Conservation (phyloP, 2,329 filamentous ascomycete genomes). For the Verticillium isaacii region DNA sequence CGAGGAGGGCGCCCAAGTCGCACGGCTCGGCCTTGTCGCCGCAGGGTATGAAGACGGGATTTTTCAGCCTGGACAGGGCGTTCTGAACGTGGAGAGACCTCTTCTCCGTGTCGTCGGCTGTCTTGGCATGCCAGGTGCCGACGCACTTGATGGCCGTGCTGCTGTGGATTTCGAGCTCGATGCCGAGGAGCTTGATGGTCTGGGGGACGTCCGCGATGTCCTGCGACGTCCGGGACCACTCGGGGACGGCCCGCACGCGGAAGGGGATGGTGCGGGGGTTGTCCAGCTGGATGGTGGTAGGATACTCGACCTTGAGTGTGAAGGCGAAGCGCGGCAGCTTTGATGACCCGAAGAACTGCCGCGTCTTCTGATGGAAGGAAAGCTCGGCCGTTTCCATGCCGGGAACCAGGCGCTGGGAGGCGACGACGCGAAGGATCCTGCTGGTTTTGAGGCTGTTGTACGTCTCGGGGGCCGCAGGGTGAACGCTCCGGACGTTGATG, state of each 20-base stretch:
- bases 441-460: constrained; percentile 13
- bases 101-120: not conserved
- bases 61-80: not conserved
- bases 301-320: constrained; percentile 18
- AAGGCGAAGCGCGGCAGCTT: constrained; percentile 26
- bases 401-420: constrained; percentile 22
- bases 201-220: constrained; percentile 9
- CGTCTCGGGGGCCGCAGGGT: constrained; percentile 5
- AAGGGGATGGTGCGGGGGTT: constrained; percentile 17
- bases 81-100: not conserved
- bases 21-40: not conserved
- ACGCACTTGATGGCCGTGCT: constrained; percentile 11
- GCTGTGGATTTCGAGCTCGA: constrained; percentile 13
- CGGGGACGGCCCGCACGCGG: constrained; percentile 10
- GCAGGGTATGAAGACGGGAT: not conserved
- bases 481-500: constrained; percentile 11
- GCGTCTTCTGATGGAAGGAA: constrained; percentile 25
- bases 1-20: not conserved
- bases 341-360: constrained; percentile 24
- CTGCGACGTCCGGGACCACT: constrained; percentile 10
- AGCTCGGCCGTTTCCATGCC: constrained; percentile 22
- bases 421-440: not conserved
- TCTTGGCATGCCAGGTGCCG: constrained; percentile 2
- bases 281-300: constrained; percentile 23
- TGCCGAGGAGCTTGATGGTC: constrained; percentile 9